Percentiles rank a stretch among this genome's conserved stretches.
Evolutionary conservation across 768 basidiomycete species (phyloP).

Genomic region (Candolleomyces efflorescens): DNA sequence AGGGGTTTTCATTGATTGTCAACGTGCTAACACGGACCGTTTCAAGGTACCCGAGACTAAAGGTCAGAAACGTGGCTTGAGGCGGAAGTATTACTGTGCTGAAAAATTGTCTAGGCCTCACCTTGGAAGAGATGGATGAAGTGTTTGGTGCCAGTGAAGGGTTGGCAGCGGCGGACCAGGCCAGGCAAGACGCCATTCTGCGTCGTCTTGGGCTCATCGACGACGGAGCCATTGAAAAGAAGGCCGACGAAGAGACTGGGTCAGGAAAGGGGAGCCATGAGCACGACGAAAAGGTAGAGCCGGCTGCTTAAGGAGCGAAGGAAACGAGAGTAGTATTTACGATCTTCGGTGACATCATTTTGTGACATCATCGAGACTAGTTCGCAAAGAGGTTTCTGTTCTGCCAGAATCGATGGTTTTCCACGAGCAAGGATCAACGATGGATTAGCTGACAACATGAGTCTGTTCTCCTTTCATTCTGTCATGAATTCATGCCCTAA

Average conservation of each 20-base stretch:
- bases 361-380: constrained; percentile 1
- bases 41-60: constrained; percentile 67
- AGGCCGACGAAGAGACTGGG: constrained; percentile 17
- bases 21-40: neutral
- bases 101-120: constrained; percentile 32
- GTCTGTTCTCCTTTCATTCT: neutral
- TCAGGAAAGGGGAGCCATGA: constrained; percentile 6
- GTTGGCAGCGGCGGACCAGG: constrained; percentile 52
- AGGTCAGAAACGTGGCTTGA: constrained; percentile 31
- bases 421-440: neutral
- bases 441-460: neutral
- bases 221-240: constrained; percentile 13
- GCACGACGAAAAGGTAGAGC: neutral
- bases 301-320: neutral
- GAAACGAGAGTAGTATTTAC: neutral
- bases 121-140: constrained; percentile 77
- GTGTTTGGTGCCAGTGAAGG: constrained; percentile 60
- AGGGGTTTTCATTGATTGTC: neutral
- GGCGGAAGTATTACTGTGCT: neutral
- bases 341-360: neutral
- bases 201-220: constrained; percentile 56
- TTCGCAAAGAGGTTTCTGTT: neutral
- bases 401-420: neutral
- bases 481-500: neutral
- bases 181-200: constrained; percentile 45